Conservation (phyloP, 345 rosid species). For the Eucalyptus erythrocorys region DNA sequence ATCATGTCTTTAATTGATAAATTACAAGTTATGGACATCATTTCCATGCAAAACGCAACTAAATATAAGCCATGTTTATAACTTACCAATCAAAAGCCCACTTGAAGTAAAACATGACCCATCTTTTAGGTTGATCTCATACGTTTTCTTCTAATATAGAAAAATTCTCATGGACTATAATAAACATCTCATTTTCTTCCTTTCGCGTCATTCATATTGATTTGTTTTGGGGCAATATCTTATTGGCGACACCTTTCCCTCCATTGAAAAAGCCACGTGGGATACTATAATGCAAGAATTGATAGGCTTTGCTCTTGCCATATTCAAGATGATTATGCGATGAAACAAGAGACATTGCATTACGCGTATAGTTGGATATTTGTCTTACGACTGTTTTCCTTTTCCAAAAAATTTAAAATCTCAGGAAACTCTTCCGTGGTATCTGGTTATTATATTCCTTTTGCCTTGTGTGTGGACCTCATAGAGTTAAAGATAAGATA, state of each 20-base stretch:
- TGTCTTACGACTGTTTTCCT: background rate
- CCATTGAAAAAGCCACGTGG: background rate
- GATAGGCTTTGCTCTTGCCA: background rate
- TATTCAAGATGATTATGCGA: background rate
- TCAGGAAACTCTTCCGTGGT: background rate
- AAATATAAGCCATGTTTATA: background rate
- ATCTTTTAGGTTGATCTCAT: background rate
- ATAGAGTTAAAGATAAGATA: background rate
- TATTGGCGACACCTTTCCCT: background rate
- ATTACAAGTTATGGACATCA: background rate
- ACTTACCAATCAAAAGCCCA: background rate
- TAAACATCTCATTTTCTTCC: background rate
- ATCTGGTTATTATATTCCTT: background rate
- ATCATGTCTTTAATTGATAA: background rate
- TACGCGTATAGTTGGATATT: background rate
- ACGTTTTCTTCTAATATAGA: background rate
- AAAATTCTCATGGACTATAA: background rate
- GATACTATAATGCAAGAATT: background rate
- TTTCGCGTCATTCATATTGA: background rate
- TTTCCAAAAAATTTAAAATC: background rate
- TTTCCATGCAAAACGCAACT: background rate
- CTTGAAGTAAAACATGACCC: background rate
- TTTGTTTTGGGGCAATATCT: background rate
- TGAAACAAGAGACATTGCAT: background rate
- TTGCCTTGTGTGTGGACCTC: background rate